These are phyloP conservation scores for Drechslerella stenobrocha DNA, from an alignment of 2,329 filamentous ascomycete genomes.

Conservation along the genomic window DNA sequence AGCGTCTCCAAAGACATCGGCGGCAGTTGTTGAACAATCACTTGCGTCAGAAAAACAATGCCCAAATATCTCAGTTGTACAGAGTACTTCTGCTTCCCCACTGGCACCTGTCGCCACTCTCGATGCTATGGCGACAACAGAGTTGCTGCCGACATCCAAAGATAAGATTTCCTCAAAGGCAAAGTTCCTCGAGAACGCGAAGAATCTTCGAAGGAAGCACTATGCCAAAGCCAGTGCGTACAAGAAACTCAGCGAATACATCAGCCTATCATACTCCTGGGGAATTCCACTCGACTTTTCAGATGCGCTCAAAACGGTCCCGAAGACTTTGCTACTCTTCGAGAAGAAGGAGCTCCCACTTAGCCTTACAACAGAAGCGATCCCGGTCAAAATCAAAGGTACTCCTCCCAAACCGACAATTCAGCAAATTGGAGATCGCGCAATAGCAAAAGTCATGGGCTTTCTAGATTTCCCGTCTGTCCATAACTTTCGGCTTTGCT, in stretches of 20 bases:
- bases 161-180: no score
- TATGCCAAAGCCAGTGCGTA: constrained; percentile 7
- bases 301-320: neutral
- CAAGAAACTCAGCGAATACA: constrained; percentile 5
- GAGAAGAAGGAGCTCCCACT: constrained; percentile 9
- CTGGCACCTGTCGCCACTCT: no score
- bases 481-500: constrained; percentile 8
- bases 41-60: no score
- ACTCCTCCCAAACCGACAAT: neutral
- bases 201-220: constrained; percentile 14
- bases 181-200: constrained; percentile 17
- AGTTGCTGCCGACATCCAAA: no score
- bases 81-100: no score
- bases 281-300: constrained; percentile 19
- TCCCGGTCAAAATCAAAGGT: neutral
- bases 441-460: constrained; percentile 12
- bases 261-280: constrained; percentile 10
- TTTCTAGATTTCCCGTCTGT: constrained; percentile 18
- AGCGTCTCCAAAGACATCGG: no score
- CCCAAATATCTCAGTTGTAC: no score
- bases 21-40: no score
- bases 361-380: neutral
- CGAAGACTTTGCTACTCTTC: constrained; percentile 4
- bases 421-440: neutral
- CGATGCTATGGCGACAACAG: no score